These are phyloP conservation scores for Cryptococcus maquisensis DNA, from an alignment of 1,284 basidiomycete species.

Conservation along the genomic window DNA sequence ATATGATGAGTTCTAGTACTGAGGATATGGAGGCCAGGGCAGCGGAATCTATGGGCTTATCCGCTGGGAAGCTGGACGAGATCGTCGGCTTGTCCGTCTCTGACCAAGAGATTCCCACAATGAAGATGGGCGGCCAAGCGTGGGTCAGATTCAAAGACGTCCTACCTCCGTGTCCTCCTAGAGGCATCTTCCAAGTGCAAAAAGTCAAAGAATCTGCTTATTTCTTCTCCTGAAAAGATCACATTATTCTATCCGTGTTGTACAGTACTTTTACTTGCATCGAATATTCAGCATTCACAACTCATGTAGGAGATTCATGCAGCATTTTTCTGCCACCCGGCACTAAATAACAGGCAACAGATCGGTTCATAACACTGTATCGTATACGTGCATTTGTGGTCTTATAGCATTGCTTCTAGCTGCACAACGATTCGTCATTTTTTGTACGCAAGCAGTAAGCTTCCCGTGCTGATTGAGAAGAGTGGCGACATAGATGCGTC, in stretches of 20 bases:
- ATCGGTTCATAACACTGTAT: too few relatives aligned
- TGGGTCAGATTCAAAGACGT: slow-evolving; percentile 74
- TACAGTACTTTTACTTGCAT: too few relatives aligned
- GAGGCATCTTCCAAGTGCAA: slow-evolving; percentile 84
- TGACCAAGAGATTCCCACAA: slow-evolving; percentile 9
- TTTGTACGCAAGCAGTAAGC: too few relatives aligned
- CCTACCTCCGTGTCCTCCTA: slow-evolving; percentile 76
- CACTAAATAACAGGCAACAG: too few relatives aligned
- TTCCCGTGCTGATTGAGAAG: too few relatives aligned
- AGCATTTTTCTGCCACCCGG: too few relatives aligned
- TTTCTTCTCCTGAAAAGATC: slow-evolving; percentile 63
- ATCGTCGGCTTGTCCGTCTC: slow-evolving; percentile 1
- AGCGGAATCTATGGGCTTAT: slow-evolving; percentile 4
- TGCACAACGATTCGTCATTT: too few relatives aligned
- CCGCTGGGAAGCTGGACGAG: slow-evolving; percentile 3
- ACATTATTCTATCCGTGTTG: neutral
- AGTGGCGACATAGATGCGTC: too few relatives aligned
- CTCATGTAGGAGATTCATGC: too few relatives aligned
- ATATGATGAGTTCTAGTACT: slow-evolving; percentile 3
- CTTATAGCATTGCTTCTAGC: too few relatives aligned
- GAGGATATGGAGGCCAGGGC: slow-evolving; percentile 10
- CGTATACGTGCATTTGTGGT: too few relatives aligned
- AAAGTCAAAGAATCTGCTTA: slow-evolving; percentile 77
- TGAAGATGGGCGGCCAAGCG: slow-evolving; percentile 33
- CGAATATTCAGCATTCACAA: too few relatives aligned